Conservation (phyloP, 1,139 yeast genomes). For the Yamadazyma membranifaciens region DNA sequence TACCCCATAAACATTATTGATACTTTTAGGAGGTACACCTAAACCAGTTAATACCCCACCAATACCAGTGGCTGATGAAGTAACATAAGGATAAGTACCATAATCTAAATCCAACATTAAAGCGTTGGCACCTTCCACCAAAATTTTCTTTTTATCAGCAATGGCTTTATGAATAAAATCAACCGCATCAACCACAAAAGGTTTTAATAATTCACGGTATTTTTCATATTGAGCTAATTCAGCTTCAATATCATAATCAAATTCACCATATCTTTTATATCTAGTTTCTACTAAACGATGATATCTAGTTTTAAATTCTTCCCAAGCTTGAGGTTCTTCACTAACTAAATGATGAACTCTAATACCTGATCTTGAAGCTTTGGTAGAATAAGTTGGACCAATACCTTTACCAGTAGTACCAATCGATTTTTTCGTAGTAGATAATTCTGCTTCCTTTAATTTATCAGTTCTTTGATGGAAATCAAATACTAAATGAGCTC, state of each 20-base stretch:
- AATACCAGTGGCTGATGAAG: constrained; percentile 92
- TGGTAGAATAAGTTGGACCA: constrained; percentile 97
- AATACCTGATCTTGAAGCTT: constrained; percentile 94
- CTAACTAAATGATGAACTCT: constrained; percentile 95
- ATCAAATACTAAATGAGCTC: constrained; percentile 96
- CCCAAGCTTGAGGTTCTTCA: constrained; percentile 90
- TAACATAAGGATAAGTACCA: constrained; percentile 97
- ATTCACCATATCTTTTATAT: constrained; percentile 87
- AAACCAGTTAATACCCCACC: constrained; percentile 98
- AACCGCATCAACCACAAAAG: constrained; percentile 92
- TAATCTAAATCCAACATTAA: constrained; percentile 96
- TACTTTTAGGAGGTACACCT: constrained; percentile 86
- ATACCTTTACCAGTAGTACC: constrained; percentile 99
- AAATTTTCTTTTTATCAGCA: constrained; percentile 72
- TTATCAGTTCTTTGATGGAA: constrained; percentile 97
- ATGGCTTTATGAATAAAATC: constrained; percentile 87
- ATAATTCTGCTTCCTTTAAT: constrained; percentile 88
- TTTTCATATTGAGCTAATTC: constrained; percentile 77
- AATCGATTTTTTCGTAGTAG: constrained; percentile 81
- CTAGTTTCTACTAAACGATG: constrained; percentile 76
- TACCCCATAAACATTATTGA: constrained; percentile 85
- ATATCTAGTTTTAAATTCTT: constrained; percentile 78
- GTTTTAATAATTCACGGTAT: constrained; percentile 72
- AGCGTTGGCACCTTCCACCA: constrained; percentile 98
- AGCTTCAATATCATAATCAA: constrained; percentile 80